Evolutionary conservation across 805 yeast genomes (phyloP).

Genomic region (Schizosaccharomyces cryophilus): DNA sequence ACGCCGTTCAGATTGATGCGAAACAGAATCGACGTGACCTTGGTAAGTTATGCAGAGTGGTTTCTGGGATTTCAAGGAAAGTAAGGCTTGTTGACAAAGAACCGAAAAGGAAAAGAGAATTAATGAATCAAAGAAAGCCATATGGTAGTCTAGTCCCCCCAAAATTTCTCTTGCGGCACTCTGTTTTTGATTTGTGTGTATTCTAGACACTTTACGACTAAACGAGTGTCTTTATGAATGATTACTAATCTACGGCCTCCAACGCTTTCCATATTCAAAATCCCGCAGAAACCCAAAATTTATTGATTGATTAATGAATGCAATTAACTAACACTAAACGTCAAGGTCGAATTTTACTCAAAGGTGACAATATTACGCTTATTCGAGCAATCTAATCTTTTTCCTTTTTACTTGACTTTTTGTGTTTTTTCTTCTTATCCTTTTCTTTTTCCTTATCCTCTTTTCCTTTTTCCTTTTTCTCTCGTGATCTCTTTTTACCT

Average conservation of each 20-base stretch:
- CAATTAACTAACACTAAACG: neutral
- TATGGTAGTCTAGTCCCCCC: too few relatives aligned
- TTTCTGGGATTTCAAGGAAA: conserved; percentile 1
- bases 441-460: conserved; percentile 1
- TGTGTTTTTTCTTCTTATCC: neutral
- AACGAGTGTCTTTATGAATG: too few relatives aligned
- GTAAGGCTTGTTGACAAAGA: neutral
- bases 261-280: too few relatives aligned
- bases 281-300: too few relatives aligned
- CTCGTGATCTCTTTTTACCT: conserved; percentile 6
- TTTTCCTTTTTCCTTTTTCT: conserved; percentile 6
- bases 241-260: too few relatives aligned
- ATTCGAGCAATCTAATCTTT: conserved; percentile 15
- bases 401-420: neutral
- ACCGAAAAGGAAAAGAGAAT: neutral
- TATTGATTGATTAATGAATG: too few relatives aligned
- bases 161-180: too few relatives aligned
- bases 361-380: conserved; percentile 83
- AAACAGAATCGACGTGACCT: conserved; percentile 29
- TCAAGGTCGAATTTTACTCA: conserved; percentile 36
- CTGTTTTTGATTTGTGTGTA: too few relatives aligned
- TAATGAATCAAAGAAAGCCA: neutral
- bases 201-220: too few relatives aligned
- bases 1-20: conserved; percentile 37
- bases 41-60: conserved; percentile 19